Evolutionary conservation across 352 stramenopile species (phyloP), one percentile per base, ranked within the genome.

Genomic region (Globisporangium apiculatum): DNA sequence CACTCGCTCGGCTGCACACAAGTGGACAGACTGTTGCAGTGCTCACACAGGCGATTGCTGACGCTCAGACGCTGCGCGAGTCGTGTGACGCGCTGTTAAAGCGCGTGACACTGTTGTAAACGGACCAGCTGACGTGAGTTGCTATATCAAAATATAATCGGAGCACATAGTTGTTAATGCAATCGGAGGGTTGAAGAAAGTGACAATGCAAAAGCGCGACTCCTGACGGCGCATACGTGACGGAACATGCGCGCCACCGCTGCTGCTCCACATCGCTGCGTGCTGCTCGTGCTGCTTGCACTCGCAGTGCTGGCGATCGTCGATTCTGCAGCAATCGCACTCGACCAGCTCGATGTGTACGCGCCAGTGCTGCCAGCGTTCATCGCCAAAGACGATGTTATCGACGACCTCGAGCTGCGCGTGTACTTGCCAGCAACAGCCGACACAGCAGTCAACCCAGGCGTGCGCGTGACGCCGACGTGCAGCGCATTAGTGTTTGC

Each of bases 341-440:
- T 70, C n/a, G 42, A 42, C 47, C 53, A 65, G 0, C 57, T 69
- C 45, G 14, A 62, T 43, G 53, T 83, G 14, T 78, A 76, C 38
- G 52, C 66, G 53, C 73, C 73, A 18, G 66, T 67, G 5, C 41
- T 83, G 4, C 73, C 73, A 0, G 43, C 47, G 3, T 51, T 72
- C 41, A 61, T 83, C 12, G 64, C 71, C 11, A 62, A 58, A 15
- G 64, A 71, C 49, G 75, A 83, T 42, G 62, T 40, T 15, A 61
- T 81, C 17, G 46, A 61, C 4, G 67, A 61, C 2, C 53, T 86
- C 3, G 73, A 83, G 53, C 50, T 83, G 35, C 73, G 77, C 0
- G 48, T 87, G 38, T 77, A 77, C 24, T 57, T 82, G 10, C 36
- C 59, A 53, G 14, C 35, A 31, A 15, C 7, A 18, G 42, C 2